These are phyloP conservation scores for Neurospora crassa DNA, from an alignment of 2,329 filamentous ascomycete species.

Conservation along the genomic window DNA sequence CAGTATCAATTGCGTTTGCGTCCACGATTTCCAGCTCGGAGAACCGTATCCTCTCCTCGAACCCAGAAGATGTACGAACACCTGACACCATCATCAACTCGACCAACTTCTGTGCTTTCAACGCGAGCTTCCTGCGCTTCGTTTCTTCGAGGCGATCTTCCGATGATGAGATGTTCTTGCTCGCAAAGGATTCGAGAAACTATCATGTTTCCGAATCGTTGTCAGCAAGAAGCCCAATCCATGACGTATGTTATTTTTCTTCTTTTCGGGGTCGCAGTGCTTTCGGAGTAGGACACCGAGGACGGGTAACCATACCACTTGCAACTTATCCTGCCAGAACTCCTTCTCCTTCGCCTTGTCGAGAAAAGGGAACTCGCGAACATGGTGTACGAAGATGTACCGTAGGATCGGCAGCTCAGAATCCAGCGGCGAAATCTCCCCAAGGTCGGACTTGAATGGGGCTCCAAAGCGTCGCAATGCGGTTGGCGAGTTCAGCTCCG, in stretches of 20 bases:
- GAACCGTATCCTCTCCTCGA: constrained; percentile 94
- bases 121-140: constrained; percentile 82
- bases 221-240: background rate
- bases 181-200: constrained; percentile 96
- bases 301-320: constrained; percentile 56
- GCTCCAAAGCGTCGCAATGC: constrained; percentile 91
- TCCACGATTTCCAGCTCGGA: constrained; percentile 96
- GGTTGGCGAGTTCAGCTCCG: constrained; percentile 87
- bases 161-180: constrained; percentile 92
- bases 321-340: constrained; percentile 98
- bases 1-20: constrained; percentile 81
- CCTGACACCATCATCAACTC: constrained; percentile 99
- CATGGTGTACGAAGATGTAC: constrained; percentile 96
- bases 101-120: constrained; percentile 90
- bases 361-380: constrained; percentile 95
- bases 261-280: background rate
- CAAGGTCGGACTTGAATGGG: constrained; percentile 84
- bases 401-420: constrained; percentile 88
- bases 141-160: constrained; percentile 95
- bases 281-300: background rate
- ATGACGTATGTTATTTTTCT: background rate
- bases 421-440: constrained; percentile 86
- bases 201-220: constrained; percentile 24
- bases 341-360: constrained; percentile 97
- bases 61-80: constrained; percentile 88